Base-by-base conservation (phyloP, 805 yeast species). In the Pichia pseudocactophila region DNA sequence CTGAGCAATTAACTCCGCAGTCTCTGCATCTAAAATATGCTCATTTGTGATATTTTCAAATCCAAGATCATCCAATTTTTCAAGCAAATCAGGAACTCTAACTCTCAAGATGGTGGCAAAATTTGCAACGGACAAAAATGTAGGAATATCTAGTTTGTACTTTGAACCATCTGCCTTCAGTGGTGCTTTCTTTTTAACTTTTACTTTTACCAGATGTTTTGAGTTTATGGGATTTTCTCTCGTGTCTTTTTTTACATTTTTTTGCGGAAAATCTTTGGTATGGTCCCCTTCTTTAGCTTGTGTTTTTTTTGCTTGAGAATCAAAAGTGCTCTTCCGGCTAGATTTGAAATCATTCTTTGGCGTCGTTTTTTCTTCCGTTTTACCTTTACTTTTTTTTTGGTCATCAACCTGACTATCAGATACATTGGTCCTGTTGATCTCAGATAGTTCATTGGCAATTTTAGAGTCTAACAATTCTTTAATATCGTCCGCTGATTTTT, bases 1-100 rank as follows among this genome's bases (percentile, higher is more conserved):
- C 56, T 85, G 94, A 0, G 96, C 90, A 50, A 92, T 80, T 43
- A 92, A 65, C 17, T 81, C 73, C 0, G 96, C 92, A 30, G 86
- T 86, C 54, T 89, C 97, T 45, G 72, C 77, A 49, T 92, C 96
- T 25, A 92, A 62, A 50, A 92, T 84, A 60, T 78, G 83, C 55
- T 85, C 84, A 51, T 82, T 80, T 30, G 87, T 74, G 61, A 71
- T 66, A 38, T 69, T 69, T 44, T 81, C 82, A 57, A 83, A 89
- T 0, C 97, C 97, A 52, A 87, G 66, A 1, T 65, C 73, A 40
- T 66, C 64, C 63, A 90, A 67, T 40, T 76, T 78, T 28, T 61
- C 60, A 38, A 82, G 66, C 4, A 92, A 66, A 12, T 68, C 71
- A 19, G 75, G 75, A 19, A 82, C 73, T 15, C 88, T 74, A 10